phyloP scores from a whole-genome alignment of 2,329 filamentous ascomycete species.

The Cyphellophora attinorum region DNA sequence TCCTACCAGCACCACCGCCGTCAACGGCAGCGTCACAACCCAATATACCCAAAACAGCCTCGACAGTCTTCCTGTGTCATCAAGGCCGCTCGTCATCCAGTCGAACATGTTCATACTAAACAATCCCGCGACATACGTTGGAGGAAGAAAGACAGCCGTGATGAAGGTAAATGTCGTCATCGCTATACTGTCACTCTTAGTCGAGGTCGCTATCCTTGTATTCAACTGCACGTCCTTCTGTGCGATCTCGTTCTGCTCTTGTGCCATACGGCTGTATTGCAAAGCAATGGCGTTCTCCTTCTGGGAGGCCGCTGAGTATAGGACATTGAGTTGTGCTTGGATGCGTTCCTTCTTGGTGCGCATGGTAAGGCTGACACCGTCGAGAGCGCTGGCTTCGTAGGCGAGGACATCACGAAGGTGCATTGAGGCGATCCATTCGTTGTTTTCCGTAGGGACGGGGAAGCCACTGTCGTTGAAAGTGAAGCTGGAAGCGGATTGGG shows the following conservation, averaged over 20 bases:
- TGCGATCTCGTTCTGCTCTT: constrained; percentile 1
- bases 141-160: constrained; percentile 1
- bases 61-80: not conserved
- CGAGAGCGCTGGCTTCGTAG: constrained; percentile 1
- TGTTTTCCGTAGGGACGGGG: too few relatives aligned
- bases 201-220: constrained; percentile 2
- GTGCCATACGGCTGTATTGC: not conserved
- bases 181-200: constrained; percentile 2
- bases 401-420: constrained; percentile 1
- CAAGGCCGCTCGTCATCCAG: not conserved
- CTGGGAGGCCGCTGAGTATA: constrained; percentile 1
- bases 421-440: not conserved
- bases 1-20: not conserved
- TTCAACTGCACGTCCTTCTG: constrained; percentile 1
- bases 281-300: constrained; percentile 2
- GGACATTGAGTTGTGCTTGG: constrained; percentile 1
- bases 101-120: constrained; percentile 1
- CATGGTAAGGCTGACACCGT: not conserved
- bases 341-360: not conserved
- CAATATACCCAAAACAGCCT: not conserved
- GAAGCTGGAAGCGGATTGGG: too few relatives aligned
- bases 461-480: too few relatives aligned
- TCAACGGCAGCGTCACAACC: not conserved
- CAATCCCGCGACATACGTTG: constrained; percentile 1
- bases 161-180: constrained; percentile 2